These are phyloP conservation scores for Aechmea fasciata DNA, from an alignment of 176 grass and related monocot genomes.

Conservation along the genomic window DNA sequence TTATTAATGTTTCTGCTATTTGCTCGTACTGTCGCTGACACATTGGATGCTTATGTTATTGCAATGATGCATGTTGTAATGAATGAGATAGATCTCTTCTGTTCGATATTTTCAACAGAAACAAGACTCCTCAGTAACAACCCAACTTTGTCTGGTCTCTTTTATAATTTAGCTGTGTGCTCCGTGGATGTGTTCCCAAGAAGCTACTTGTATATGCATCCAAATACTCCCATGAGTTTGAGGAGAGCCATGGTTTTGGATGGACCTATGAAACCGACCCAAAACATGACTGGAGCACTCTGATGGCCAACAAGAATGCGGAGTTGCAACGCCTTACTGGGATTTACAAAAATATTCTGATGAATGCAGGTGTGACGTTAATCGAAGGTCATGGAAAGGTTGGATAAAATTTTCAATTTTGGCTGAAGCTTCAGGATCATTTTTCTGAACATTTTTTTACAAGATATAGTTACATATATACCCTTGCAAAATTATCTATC, in stretches of 20 bases:
- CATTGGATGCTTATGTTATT: neutral
- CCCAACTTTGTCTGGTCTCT: conserved; percentile 9
- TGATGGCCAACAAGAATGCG: conserved; percentile 71
- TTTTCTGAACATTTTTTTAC: neutral
- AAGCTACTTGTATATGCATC: conserved; percentile 62
- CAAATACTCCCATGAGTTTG: conserved; percentile 66
- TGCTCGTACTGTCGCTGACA: neutral
- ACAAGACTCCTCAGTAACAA: neutral
- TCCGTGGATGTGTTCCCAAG: conserved; percentile 73
- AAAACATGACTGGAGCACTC: conserved; percentile 64
- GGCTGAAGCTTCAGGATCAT: conserved; percentile 25
- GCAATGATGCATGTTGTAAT: neutral
- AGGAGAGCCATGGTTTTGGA: conserved; percentile 67
- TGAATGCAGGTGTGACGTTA: conserved; percentile 46
- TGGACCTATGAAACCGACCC: conserved; percentile 59
- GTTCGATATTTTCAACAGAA: neutral
- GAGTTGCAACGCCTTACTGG: conserved; percentile 63
- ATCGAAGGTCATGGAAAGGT: conserved; percentile 83
- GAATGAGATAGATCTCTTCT: neutral
- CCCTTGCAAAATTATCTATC: no score
- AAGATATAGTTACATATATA: neutral
- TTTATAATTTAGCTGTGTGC: conserved; percentile 45
- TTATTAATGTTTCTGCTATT: no score
- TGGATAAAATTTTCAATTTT: conserved; percentile 27
- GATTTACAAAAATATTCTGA: conserved; percentile 74